A percentile compares a stretch with the other conserved stretches of the same genome.
Conservation (phyloP, 768 basidiomycete species). For the Auriculariales sp. region DNA sequence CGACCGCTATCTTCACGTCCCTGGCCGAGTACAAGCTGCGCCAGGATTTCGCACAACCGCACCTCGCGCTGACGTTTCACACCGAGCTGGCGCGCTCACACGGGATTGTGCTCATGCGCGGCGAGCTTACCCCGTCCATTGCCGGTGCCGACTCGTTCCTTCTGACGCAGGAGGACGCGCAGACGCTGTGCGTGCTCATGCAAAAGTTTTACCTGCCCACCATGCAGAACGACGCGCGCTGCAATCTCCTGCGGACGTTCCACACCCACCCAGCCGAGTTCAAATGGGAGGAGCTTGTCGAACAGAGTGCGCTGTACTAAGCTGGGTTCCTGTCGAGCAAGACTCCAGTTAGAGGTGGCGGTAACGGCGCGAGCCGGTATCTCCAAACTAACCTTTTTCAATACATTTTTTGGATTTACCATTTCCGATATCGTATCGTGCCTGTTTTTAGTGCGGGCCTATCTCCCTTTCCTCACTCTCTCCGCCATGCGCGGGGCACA, state of each 20-base stretch:
- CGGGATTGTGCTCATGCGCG: constrained; percentile 71
- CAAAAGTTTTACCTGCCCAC: constrained; percentile 78
- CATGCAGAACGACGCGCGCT: constrained; percentile 22
- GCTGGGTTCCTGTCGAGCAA: no score
- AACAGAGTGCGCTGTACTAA: no score
- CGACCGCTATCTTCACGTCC: constrained; percentile 85
- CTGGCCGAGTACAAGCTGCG: constrained; percentile 86
- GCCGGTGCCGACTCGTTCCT: constrained; percentile 33
- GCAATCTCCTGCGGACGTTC: constrained; percentile 48
- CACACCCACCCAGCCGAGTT: constrained; percentile 69
- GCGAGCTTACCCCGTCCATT: constrained; percentile 85
- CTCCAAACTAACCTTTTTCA: no score
- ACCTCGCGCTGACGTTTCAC: constrained; percentile 82
- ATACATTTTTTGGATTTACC: no score
- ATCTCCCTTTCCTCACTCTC: no score
- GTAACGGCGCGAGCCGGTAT: no score
- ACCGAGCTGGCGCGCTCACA: constrained; percentile 75
- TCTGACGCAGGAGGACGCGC: constrained; percentile 70
- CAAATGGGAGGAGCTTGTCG: constrained; percentile 67
- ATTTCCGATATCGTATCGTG: no score
- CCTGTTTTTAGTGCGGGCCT: no score
- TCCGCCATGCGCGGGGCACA: no score
- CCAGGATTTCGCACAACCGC: constrained; percentile 75
- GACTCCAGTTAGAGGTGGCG: no score
- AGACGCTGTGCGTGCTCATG: constrained; percentile 60